These are phyloP conservation scores for Punica granatum DNA, from an alignment of 345 rosid species.

Conservation along the genomic window DNA sequence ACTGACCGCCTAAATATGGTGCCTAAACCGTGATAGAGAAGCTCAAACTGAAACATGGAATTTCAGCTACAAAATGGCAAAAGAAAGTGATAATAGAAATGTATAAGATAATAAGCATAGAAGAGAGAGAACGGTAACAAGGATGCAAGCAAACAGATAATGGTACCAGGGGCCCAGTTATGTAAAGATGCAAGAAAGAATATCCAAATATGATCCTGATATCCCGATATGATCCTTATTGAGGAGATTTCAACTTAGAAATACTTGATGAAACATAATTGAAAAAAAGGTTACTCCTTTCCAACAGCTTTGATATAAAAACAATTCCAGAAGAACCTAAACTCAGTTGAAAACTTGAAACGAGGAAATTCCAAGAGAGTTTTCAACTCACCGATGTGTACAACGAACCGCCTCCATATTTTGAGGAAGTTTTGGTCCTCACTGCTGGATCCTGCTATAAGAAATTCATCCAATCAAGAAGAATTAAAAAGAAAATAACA, in stretches of 20 bases:
- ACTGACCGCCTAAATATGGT: background rate
- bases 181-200: background rate
- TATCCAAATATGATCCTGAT: too few relatives aligned
- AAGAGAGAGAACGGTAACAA: too few relatives aligned
- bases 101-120: background rate
- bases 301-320: background rate
- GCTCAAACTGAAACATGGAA: background rate
- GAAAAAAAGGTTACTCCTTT: background rate
- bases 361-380: background rate
- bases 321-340: background rate
- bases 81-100: background rate
- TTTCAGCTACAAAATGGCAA: background rate
- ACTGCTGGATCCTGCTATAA: constrained; percentile 5
- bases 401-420: constrained; percentile 1
- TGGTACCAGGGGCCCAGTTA: background rate
- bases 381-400: constrained; percentile 5
- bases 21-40: too few relatives aligned
- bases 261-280: background rate
- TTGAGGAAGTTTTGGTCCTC: background rate
- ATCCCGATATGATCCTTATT: too few relatives aligned
- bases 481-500: background rate
- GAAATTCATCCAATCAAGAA: background rate
- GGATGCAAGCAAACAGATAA: background rate
- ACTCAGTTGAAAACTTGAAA: background rate
- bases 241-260: background rate